Evolutionary conservation across 495 filamentous ascomycete species (phyloP).

Genomic region (Aspergillus indologenus): DNA sequence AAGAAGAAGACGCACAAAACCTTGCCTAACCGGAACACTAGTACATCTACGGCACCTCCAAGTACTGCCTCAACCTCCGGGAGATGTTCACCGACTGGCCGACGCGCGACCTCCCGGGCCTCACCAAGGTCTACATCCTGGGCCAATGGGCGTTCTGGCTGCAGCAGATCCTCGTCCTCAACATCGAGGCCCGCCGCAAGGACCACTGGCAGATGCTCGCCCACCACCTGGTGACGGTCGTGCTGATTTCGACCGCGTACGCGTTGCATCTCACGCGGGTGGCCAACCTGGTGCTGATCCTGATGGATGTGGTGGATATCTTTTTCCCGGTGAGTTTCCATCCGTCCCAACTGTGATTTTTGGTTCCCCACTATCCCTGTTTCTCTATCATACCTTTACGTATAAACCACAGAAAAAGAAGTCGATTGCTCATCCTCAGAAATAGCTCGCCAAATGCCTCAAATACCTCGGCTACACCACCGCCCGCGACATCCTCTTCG

Average conservation of each 20-base stretch:
- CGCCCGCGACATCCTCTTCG: slow-evolving; percentile 74
- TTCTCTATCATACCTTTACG: too few species aligned
- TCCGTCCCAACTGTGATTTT: too few species aligned
- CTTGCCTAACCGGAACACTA: too few species aligned
- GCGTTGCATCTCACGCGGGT: slow-evolving; percentile 70
- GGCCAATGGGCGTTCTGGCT: slow-evolving; percentile 84
- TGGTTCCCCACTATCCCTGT: too few species aligned
- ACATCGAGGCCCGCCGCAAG: slow-evolving; percentile 81
- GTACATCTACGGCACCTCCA: slow-evolving; percentile 67
- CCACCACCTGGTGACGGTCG: slow-evolving; percentile 77
- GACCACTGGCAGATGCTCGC: slow-evolving; percentile 50
- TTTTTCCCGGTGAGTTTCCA: slow-evolving; percentile 62
- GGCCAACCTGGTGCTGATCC: slow-evolving; percentile 70
- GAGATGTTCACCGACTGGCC: slow-evolving; percentile 77
- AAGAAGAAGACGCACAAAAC: too few species aligned
- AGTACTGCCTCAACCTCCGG: slow-evolving; percentile 64
- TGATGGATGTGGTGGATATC: slow-evolving; percentile 82
- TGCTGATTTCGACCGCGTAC: slow-evolving; percentile 70
- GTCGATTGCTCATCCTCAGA: too few species aligned
- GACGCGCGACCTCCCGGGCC: slow-evolving; percentile 55
- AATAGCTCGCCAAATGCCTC: slow-evolving; percentile 65
- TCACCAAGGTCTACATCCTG: slow-evolving; percentile 59
- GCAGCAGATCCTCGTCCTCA: slow-evolving; percentile 79
- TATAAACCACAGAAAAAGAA: too few species aligned
- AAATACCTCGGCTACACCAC: slow-evolving; percentile 70